Evolutionary conservation across 2,329 filamentous ascomycete genomes (phyloP).

Genomic region (Blastomyces parvus): DNA sequence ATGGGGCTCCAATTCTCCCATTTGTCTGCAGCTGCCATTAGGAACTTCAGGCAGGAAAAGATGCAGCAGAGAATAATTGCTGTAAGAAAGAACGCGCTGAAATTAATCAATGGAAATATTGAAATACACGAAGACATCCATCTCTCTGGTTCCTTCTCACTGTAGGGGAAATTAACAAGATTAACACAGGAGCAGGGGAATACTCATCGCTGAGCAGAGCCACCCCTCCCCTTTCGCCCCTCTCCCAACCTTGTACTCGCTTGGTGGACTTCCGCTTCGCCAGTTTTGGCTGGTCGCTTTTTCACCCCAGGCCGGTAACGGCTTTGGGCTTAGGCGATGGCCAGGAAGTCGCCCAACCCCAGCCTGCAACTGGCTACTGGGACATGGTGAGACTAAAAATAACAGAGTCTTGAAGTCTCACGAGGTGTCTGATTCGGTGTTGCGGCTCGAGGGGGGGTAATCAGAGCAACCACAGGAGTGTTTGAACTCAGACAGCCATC

Average conservation of each 20-base stretch:
- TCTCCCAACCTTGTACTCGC: background rate
- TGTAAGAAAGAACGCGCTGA: background rate
- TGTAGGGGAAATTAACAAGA: background rate
- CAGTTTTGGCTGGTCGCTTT: background rate
- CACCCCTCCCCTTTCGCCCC: no score
- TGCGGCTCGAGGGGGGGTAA: background rate
- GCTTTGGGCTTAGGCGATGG: background rate
- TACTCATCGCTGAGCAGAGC: no score
- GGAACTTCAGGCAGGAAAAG: background rate
- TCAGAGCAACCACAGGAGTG: background rate
- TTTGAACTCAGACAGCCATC: background rate
- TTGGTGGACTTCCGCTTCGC: background rate
- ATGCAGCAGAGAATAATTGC: background rate
- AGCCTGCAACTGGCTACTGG: background rate
- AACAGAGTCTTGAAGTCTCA: background rate
- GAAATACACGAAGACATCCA: background rate
- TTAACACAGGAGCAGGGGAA: background rate
- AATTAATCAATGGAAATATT: background rate
- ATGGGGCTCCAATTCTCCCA: background rate
- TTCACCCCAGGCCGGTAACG: background rate
- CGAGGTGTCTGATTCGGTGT: background rate
- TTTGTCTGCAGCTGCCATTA: background rate
- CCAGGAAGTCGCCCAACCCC: background rate
- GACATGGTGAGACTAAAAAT: background rate
- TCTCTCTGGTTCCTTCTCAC: background rate